Evolutionary conservation across 2,329 filamentous ascomycete genomes (phyloP), one percentile per base, ranked within the genome.

Genomic region (Alternaria dauci): DNA sequence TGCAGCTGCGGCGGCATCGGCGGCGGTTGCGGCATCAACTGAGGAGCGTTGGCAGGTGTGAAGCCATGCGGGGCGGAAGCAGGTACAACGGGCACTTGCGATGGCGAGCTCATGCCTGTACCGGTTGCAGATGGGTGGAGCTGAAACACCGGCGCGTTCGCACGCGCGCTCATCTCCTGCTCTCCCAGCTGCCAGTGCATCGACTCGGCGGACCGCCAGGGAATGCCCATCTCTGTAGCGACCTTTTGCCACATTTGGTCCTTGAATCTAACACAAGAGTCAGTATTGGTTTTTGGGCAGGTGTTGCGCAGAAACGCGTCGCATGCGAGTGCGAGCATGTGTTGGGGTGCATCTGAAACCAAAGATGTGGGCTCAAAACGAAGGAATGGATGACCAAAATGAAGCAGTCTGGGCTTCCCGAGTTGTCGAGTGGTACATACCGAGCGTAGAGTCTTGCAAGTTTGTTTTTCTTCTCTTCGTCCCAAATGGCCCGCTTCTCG

Each of bases 111-210:
- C 41, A 71, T 69, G 41, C 71, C 72, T 52, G 70, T 75, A 41
- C 63, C 66, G 16, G 74, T 78, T 52, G 76, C 76, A 52, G 76
- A 78, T 32, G 74, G 73, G 58, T 78, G 73, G 34, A 83, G 82
- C 72, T 89, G 85, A 79, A 97, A 97, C 1, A 94, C 93, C 8
- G 91, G 89, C 38, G 95, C 93, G 44, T 95, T 95, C 42, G 94
- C 94, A 59, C 94, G 90, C 62, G 91, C 88, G 48, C 94, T 94
- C 93, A 99, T 98, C 71, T 98, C 95, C 70, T 89, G 84, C 77
- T 97, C 93, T 64, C 94, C 94, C 56, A 99, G 85, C 74, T 96
- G 91, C 94, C 95, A 99, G 80, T 98, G 95, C 94, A 97, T 97
- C 5, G 93, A 94, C 80, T 99, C 94, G 48, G 92, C 94, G 18